A percentile compares a stretch with the other conserved stretches of the same genome.
phyloP scores from a whole-genome alignment of 2,329 filamentous ascomycete genomes.

The Hypomyces perniciosus region DNA sequence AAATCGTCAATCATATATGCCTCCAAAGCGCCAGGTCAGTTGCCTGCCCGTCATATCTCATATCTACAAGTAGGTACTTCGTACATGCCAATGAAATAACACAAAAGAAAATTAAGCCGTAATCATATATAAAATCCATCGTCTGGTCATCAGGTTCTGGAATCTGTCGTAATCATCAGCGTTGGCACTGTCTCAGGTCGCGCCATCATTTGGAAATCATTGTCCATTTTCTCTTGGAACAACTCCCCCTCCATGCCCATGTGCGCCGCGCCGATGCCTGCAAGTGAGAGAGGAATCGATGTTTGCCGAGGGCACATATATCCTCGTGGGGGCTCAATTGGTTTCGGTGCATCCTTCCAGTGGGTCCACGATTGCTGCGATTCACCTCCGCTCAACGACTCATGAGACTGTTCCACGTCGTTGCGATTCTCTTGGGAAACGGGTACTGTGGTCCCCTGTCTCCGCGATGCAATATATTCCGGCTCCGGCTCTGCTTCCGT shows the following conservation, averaged over 20 bases:
- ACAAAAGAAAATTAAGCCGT: background rate
- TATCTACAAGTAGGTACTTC: background rate
- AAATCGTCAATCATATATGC: conserved; percentile 2
- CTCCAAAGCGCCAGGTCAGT: conserved; percentile 10
- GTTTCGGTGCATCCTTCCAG: background rate
- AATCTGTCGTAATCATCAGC: conserved; percentile 17
- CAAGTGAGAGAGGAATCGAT: conserved; percentile 16
- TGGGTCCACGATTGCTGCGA: background rate
- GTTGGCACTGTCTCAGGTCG: conserved; percentile 14
- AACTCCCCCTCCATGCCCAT: conserved; percentile 15
- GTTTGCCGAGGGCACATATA: conserved; percentile 6
- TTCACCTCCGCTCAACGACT: background rate
- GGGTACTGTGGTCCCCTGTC: conserved; percentile 1
- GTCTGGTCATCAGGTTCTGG: conserved; percentile 6
- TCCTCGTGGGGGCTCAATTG: background rate
- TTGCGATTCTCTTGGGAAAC: conserved; percentile 1
- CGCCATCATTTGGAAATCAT: conserved; percentile 14
- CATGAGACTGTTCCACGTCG: background rate
- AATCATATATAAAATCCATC: background rate
- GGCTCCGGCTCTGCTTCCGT: conserved; percentile 7
- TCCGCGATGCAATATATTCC: conserved; percentile 9
- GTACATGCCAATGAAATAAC: background rate
- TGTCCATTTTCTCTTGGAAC: conserved; percentile 15
- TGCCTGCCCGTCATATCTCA: conserved; percentile 10
- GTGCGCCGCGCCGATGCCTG: conserved; percentile 22